Conservation (phyloP, 768 basidiomycete species). For the Cystobasidium onofrii region DNA sequence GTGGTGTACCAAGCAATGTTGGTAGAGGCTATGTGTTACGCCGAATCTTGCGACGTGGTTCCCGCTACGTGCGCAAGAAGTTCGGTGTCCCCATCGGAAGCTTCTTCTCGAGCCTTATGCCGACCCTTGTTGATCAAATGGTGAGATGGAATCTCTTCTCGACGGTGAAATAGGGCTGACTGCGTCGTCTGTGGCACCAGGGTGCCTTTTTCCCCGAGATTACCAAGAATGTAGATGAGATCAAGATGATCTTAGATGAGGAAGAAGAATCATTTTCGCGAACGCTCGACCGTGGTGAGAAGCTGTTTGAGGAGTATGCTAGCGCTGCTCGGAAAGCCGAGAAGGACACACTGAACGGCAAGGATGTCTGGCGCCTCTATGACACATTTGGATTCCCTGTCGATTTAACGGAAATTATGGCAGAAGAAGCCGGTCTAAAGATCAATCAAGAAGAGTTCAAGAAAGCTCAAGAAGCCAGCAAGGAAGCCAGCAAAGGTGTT, state of each 20-base stretch:
- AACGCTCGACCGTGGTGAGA: slow-evolving; percentile 95
- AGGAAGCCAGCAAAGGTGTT: slow-evolving; percentile 80
- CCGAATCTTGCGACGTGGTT: slow-evolving; percentile 82
- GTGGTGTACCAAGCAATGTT: slow-evolving; percentile 90
- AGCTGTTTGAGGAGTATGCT: slow-evolving; percentile 83
- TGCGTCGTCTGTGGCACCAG: slow-evolving; percentile 47
- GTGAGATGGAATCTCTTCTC: no score
- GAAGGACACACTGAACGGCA: slow-evolving; percentile 64
- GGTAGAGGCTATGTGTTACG: slow-evolving; percentile 96
- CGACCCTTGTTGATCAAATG: slow-evolving; percentile 80
- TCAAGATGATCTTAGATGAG: slow-evolving; percentile 91
- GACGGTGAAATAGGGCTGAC: not conserved
- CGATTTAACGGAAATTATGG: slow-evolving; percentile 93
- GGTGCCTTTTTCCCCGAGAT: slow-evolving; percentile 87
- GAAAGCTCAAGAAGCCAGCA: slow-evolving; percentile 73
- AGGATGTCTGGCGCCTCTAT: slow-evolving; percentile 93
- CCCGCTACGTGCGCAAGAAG: slow-evolving; percentile 92
- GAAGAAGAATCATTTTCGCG: slow-evolving; percentile 96
- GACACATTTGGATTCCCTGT: slow-evolving; percentile 98
- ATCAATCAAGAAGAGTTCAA: slow-evolving; percentile 86
- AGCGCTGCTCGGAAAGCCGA: slow-evolving; percentile 58
- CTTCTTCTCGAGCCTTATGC: slow-evolving; percentile 88
- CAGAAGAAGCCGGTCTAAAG: slow-evolving; percentile 74
- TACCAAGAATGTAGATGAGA: slow-evolving; percentile 65
- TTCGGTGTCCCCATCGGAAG: slow-evolving; percentile 72